Percentiles rank a stretch among this genome's conserved stretches.
These are phyloP conservation scores for Neofusicoccum laricinum DNA, from an alignment of 2,329 filamentous ascomycete genomes.

Conservation along the genomic window DNA sequence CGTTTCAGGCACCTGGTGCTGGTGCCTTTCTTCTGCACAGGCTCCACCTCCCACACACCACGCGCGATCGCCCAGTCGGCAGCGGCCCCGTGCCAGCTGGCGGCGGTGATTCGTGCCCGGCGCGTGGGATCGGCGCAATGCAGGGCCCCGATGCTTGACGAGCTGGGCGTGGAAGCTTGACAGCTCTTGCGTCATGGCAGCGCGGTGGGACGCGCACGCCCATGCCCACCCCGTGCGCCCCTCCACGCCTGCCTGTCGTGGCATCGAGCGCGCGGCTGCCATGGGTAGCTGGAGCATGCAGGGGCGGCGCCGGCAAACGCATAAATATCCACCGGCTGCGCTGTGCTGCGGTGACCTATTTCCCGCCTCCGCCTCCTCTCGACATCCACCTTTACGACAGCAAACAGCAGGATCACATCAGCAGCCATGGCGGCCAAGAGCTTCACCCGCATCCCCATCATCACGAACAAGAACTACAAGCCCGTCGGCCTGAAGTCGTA, in stretches of 20 bases:
- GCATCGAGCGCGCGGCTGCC: not conserved
- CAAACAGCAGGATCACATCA: not conserved
- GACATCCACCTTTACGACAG: not conserved
- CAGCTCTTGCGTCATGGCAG: constrained; percentile 4
- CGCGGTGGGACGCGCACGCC: not conserved
- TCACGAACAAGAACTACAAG: constrained; percentile 26
- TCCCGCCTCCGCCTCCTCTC: not conserved
- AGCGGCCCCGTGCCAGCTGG: not conserved
- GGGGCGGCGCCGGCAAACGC: not conserved
- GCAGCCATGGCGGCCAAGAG: constrained; percentile 16
- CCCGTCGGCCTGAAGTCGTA: constrained; percentile 59
- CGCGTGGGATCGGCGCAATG: not conserved
- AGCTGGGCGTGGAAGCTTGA: constrained; percentile 6
- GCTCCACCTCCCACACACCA: no score
- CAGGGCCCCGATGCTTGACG: not conserved
- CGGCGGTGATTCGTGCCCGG: no score
- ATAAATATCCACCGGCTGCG: constrained; percentile 1
- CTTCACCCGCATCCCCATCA: constrained; percentile 25
- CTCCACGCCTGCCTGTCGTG: no score
- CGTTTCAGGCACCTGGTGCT: not conserved
- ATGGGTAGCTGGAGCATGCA: no score
- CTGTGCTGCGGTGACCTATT: not conserved
- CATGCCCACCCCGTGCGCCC: not conserved
- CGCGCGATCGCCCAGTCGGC: not conserved
- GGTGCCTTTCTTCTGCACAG: not conserved